Evolutionary conservation across 768 basidiomycete species (phyloP).

Genomic region (Tricholoma bakamatsutake): DNA sequence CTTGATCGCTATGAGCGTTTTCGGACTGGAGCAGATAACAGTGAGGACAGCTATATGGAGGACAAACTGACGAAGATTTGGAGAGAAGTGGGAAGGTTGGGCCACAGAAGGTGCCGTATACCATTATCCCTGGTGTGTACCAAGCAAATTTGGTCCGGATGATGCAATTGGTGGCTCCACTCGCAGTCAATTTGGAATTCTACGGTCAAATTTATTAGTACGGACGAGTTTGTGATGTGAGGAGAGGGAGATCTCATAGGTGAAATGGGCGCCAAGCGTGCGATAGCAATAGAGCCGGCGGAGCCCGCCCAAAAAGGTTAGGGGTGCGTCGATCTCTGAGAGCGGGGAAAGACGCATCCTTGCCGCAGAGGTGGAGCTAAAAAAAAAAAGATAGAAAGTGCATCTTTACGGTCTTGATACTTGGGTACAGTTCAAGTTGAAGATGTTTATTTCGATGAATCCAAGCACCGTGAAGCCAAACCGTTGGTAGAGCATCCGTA

Average conservation of each 20-base stretch:
- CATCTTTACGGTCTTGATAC: neutral
- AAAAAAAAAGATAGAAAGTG: too few species aligned
- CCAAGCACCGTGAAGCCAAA: neutral
- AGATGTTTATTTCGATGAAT: neutral
- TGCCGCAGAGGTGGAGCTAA: neutral
- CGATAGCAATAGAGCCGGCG: conserved; percentile 22
- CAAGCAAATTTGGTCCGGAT: too few species aligned
- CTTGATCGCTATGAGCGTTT: too few species aligned
- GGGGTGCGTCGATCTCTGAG: neutral
- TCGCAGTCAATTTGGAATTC: too few species aligned
- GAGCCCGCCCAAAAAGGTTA: neutral
- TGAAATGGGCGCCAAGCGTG: conserved; percentile 21
- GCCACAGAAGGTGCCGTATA: too few species aligned
- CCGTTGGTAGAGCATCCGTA: neutral
- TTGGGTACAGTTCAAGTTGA: neutral
- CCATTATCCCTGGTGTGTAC: too few species aligned
- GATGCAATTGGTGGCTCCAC: too few species aligned
- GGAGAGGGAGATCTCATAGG: conserved; percentile 20
- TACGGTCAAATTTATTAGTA: too few species aligned
- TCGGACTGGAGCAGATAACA: too few species aligned
- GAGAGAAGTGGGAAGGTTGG: too few species aligned
- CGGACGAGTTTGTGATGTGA: conserved; percentile 22
- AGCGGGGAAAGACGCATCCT: neutral
- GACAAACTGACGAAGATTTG: too few species aligned
- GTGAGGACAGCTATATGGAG: too few species aligned